These are phyloP conservation scores for Lepraria neglecta DNA, from an alignment of 495 filamentous ascomycete genomes.

Conservation along the genomic window DNA sequence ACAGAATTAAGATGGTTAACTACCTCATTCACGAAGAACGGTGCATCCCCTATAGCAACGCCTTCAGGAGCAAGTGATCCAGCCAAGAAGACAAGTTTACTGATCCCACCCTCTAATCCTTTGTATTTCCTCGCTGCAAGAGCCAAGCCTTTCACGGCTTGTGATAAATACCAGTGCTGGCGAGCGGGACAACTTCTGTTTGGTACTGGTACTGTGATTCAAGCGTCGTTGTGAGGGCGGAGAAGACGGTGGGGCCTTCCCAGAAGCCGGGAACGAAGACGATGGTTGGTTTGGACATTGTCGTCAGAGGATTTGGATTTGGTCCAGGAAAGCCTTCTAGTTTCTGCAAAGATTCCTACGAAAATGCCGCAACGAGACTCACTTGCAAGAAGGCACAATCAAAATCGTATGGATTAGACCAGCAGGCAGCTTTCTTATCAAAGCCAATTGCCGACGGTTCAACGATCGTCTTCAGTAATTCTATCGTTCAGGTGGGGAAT, in stretches of 20 bases:
- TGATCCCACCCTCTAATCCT: constrained; percentile 37
- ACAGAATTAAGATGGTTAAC: too few species aligned
- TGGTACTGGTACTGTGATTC: constrained; percentile 15
- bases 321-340: too few species aligned
- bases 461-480: too few species aligned
- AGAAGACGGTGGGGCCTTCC: constrained; percentile 32
- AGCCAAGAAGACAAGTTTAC: constrained; percentile 32
- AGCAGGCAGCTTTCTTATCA: too few species aligned
- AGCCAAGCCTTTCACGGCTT: constrained; percentile 35
- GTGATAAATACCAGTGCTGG: constrained; percentile 24
- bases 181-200: constrained; percentile 18
- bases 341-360: too few species aligned
- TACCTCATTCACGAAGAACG: too few species aligned
- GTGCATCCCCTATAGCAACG: neutral
- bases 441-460: too few species aligned
- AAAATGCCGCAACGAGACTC: too few species aligned
- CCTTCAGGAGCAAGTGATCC: neutral
- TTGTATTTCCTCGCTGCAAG: constrained; percentile 27
- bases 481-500: too few species aligned
- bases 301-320: too few species aligned
- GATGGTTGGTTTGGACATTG: constrained; percentile 23
- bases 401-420: too few species aligned
- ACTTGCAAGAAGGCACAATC: too few species aligned
- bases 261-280: constrained; percentile 35
- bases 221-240: constrained; percentile 21